Evolutionary conservation across 805 yeast genomes (phyloP).

Genomic region (Tetrapisispora pingtungensis): DNA sequence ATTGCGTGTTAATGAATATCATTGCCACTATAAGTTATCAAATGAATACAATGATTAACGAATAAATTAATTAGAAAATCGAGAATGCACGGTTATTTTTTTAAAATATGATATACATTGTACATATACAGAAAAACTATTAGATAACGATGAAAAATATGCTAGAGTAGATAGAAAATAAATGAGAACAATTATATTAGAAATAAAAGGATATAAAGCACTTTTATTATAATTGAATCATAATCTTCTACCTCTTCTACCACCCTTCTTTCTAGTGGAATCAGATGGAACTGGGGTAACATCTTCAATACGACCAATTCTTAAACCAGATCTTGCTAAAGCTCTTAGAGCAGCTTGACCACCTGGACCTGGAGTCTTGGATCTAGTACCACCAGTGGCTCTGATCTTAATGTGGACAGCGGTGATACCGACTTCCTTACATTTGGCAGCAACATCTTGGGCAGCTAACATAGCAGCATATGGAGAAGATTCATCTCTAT

Average conservation of each 20-base stretch:
- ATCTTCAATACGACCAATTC: slow-evolving; percentile 99
- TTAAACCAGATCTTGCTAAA: slow-evolving; percentile 98
- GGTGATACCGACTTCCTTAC: slow-evolving; percentile 99
- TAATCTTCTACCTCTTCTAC: slow-evolving; percentile 99
- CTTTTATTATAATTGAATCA: slow-evolving; percentile 28
- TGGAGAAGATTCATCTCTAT: slow-evolving; percentile 99
- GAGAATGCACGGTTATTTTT: not conserved
- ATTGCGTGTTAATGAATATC: no score
- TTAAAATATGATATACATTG: not conserved
- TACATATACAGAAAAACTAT: not conserved
- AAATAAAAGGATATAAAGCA: no score
- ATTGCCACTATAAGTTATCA: no score
- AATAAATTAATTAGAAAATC: not conserved
- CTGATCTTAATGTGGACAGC: slow-evolving; percentile 99
- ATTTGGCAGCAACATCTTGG: slow-evolving; percentile 97
- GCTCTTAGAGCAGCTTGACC: slow-evolving; percentile 99
- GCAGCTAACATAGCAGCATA: slow-evolving; percentile 99
- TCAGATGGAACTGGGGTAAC: slow-evolving; percentile 99
- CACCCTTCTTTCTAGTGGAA: slow-evolving; percentile 99
- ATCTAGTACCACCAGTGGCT: slow-evolving; percentile 99
- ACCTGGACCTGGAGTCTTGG: slow-evolving; percentile 99
- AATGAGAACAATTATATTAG: no score
- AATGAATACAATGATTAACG: no score
- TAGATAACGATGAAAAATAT: no score
- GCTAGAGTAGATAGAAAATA: not conserved